Conservation (phyloP, 805 yeast species). For the Myxozyma melibiosi region DNA sequence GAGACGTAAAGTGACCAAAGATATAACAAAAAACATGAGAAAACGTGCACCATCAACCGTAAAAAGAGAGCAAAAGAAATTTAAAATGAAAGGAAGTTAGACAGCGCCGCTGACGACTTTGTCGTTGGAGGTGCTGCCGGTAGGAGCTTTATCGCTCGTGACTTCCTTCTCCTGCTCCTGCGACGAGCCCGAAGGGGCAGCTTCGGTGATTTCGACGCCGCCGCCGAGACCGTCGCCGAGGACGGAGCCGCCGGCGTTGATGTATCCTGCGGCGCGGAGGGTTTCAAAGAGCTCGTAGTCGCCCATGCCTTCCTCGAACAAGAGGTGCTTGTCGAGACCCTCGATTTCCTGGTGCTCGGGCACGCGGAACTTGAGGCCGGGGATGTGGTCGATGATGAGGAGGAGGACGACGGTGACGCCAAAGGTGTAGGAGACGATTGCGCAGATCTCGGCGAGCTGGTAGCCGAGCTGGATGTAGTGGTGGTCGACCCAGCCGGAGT, state of each 20-base stretch:
- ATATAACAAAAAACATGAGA: too few relatives aligned
- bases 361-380: conserved; percentile 79
- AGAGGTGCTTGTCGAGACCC: conserved; percentile 69
- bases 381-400: conserved; percentile 68
- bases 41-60: too few relatives aligned
- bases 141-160: not conserved
- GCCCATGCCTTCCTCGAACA: conserved; percentile 33
- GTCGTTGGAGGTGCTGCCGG: too few relatives aligned
- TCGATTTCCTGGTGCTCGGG: conserved; percentile 82
- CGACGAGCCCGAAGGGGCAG: conserved; percentile 17
- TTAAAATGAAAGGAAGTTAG: too few relatives aligned
- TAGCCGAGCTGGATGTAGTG: conserved; percentile 81
- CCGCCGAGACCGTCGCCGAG: conserved; percentile 21
- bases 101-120: too few relatives aligned
- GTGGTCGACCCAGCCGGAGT: conserved; percentile 80
- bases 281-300: conserved; percentile 29
- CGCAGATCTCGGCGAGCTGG: conserved; percentile 76
- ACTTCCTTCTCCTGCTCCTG: conserved; percentile 5
- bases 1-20: too few relatives aligned
- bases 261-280: conserved; percentile 27
- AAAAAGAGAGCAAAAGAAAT: too few relatives aligned
- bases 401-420: conserved; percentile 70
- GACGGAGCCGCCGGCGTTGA: conserved; percentile 6
- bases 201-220: conserved; percentile 15
- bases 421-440: conserved; percentile 77